Conservation (phyloP, 306 rosid genomes). For the Sechiopsis laciniata region DNA sequence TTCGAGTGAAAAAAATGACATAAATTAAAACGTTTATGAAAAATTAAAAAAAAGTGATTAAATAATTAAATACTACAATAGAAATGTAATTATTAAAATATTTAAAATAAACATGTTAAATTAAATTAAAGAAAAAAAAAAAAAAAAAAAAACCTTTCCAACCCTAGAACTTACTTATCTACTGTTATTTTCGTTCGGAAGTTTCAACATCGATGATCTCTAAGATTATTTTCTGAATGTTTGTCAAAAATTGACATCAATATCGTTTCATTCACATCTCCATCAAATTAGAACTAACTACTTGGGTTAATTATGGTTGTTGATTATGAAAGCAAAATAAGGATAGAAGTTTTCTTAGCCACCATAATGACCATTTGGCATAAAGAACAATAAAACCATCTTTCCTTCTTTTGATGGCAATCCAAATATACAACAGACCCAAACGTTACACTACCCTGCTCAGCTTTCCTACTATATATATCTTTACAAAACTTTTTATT, state of each 20-base stretch:
- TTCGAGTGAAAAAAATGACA: too few relatives aligned
- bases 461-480: slow-evolving; percentile 38
- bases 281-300: not conserved
- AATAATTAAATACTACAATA: too few relatives aligned
- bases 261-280: not conserved
- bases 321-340: not conserved
- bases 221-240: not conserved
- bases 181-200: not conserved
- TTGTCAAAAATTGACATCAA: not conserved
- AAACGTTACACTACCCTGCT: slow-evolving; percentile 17
- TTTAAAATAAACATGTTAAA: too few relatives aligned
- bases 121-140: too few relatives aligned
- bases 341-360: not conserved
- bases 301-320: not conserved
- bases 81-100: too few relatives aligned
- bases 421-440: slow-evolving; percentile 38
- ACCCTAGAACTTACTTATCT: too few relatives aligned
- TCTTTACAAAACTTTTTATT: slow-evolving; percentile 56
- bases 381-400: not conserved
- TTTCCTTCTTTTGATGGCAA: slow-evolving; percentile 22
- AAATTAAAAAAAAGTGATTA: too few relatives aligned
- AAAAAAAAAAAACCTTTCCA: too few relatives aligned
- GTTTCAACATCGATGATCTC: not conserved
- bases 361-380: not conserved
- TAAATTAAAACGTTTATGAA: too few relatives aligned